Evolutionary conservation across 192 early-diverging fungal genomes (phyloP), one percentile per base, ranked within the genome.

Genomic region (Podila epigama): DNA sequence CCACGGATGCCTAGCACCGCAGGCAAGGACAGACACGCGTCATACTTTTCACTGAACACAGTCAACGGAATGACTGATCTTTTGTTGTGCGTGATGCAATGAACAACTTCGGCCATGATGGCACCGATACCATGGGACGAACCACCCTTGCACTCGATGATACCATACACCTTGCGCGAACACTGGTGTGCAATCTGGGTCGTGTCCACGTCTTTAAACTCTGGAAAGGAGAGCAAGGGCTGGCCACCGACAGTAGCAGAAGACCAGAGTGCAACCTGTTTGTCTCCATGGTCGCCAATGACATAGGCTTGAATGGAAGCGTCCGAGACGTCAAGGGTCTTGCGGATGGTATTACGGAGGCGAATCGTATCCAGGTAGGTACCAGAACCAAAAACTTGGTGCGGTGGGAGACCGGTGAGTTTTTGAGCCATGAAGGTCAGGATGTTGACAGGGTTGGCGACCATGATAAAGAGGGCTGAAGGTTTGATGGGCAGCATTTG

Each of bases 241-340:
- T 84, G 82, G 13, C 91, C 90, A 22, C 85, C 93, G 36, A 94
- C 87, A 3, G 81, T 82, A 0, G 90, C 92, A 1, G 89, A 69
- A 42, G 86, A 84, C 93, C 93, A 95, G 4, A 89, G 87, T 15
- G 91, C 87, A 34, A 95, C 88, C 85, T 95, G 93, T 33, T 87
- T 87, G 67, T 95, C 92, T 50, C 92, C 93, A 58, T 95, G 93
- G 69, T 95, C 93, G 53, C 93, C 93, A 12, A 95, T 69, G 41
- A 92, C 89, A 68, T 90, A 93, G 10, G 89, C 88, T 61, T 95
- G 89, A 36, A 95, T 84, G 15, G 92, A 88, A 8, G 81, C 86
- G 39, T 92, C 85, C 32, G 87, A 79, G 6, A 94, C 85, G 27
- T 85, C 71, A 6, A 66, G 37, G 6, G 52, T 31, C 51, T 66